Base-by-base conservation (phyloP, 768 basidiomycete species). In the Amanita jacksonii region DNA sequence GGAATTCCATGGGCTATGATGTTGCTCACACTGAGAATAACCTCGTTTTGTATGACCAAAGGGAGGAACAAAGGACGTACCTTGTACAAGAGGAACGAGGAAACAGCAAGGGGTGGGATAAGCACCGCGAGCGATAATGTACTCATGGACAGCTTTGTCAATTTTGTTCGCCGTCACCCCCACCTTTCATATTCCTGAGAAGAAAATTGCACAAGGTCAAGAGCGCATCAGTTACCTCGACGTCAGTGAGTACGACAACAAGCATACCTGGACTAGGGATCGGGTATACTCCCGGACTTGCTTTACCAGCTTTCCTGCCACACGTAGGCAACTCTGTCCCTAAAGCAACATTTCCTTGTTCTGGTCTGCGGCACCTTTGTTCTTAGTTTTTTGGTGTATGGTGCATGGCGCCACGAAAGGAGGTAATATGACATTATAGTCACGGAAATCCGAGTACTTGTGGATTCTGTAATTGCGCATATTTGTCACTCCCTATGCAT, bases 81-180 rank as follows among this genome's bases (percentile, higher is more conserved):
- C 72, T 76, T 9, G 86, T 88, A 56, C 86, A 89, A 54, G 83
- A 82, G 16, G 85, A 81, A 47, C 74, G 76, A 7, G 87, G 85
- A 57, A 78, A 94, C 0, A 68, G 70, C 38, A 94, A 63, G 92
- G 87, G 7, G 90, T 92, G 0, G 92, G 92, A 59, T 94, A 96
- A 5, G 88, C 92, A 18, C 70, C 70, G 51, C 72, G 69, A 0
- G 67, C 60, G 30, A 86, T 50, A 45, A 92, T 83, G 48, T 74
- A 79, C 5, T 81, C 69, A 45, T 93, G 89, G 30, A 93, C 65
- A 1, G 70, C 67, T 10, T 66, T 62, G 57, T 96, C 90, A 15
- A 28, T 28, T 6, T 6, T 12, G 27, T 28, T 28, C 27, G 27
- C 12, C 7, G 27, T 28, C 12, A 28, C 12, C 12, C 27, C 27